phyloP scores from a whole-genome alignment of 148 eudicot genomes.

The Mesembryanthemum crystallinum region DNA sequence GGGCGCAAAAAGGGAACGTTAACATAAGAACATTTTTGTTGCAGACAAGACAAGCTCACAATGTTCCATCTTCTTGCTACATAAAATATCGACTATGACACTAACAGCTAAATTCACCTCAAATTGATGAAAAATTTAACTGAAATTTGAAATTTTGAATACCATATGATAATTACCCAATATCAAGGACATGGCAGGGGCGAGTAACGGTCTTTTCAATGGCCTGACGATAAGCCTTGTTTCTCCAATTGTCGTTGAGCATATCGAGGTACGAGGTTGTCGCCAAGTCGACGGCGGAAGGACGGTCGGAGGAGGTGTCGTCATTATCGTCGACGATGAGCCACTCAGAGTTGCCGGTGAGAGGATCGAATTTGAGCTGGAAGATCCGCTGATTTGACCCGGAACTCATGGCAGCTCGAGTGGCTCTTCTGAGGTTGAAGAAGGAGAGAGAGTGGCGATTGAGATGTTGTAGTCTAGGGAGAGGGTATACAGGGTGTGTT shows the following conservation, averaged over 20 bases:
- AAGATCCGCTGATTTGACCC: conserved; percentile 46
- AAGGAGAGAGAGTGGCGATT: conserved; percentile 12
- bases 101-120: neutral
- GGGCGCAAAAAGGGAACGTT: no score
- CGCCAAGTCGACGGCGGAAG: conserved; percentile 41
- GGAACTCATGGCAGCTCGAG: conserved; percentile 40
- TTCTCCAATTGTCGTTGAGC: conserved; percentile 70
- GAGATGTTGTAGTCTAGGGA: neutral
- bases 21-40: no score
- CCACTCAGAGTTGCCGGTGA: conserved; percentile 85
- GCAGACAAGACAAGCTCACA: no score
- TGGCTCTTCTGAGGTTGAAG: conserved; percentile 2
- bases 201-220: conserved; percentile 61
- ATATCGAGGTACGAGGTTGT: conserved; percentile 83
- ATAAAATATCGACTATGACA: neutral
- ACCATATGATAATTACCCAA: conserved; percentile 45
- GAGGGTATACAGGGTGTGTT: conserved; percentile 1
- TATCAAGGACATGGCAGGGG: conserved; percentile 78
- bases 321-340: conserved; percentile 54
- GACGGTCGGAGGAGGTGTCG: conserved; percentile 23
- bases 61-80: neutral
- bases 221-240: conserved; percentile 62
- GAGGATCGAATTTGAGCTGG: conserved; percentile 65
- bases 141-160: neutral
- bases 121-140: neutral